Evolutionary conservation across 345 rosid genomes (phyloP), one percentile per base, ranked within the genome.

Genomic region (Garcia nutans): DNA sequence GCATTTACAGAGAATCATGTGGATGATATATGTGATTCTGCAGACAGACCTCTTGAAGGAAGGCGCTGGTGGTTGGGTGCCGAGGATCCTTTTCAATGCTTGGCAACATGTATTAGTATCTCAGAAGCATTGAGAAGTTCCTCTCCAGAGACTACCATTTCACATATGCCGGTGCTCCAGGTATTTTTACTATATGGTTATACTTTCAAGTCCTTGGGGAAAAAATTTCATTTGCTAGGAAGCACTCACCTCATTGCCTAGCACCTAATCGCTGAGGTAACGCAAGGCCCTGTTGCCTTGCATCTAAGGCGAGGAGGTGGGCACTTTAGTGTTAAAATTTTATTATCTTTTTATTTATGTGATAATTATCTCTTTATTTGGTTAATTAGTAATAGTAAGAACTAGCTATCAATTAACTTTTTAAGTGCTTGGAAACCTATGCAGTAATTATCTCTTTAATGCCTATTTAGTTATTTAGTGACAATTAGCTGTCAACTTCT

Each of bases 51-150:
- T 72, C 92, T 96, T 74, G 99, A 92, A 86, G 99, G 98, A 84
- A 83, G 69, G 68, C 86, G 90, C 22, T 96, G 99, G 99, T 96
- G 99, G 99, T 87, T 93, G 85, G 80, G 81, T 64, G 98, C 99
- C 75, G 99, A 96, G 88, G 97, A 96, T 80, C 98, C 99, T 74
- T 92, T 91, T 54, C 98, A 96, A 74, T 96, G 98, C 89, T 88
- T 96, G 88, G 98, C 98, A 62, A 83, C 89, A 49, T 96, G 98
- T 82, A 83, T 91, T 65, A 87, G 86, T 84, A 94, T 96, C 59
- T 58, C 99, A 47, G 98, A 93, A 87, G 98, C 98, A 81, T 76
- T 92, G 82, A 89, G 97, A 85, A 96, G 96, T 81, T 84, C 91
- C 64, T 86, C 85, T 57, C 97, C 97, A 0, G 97, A 91, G 85